These are phyloP conservation scores for Hygrophoropsis aurantiaca DNA, from an alignment of 768 basidiomycete genomes.

Conservation along the genomic window DNA sequence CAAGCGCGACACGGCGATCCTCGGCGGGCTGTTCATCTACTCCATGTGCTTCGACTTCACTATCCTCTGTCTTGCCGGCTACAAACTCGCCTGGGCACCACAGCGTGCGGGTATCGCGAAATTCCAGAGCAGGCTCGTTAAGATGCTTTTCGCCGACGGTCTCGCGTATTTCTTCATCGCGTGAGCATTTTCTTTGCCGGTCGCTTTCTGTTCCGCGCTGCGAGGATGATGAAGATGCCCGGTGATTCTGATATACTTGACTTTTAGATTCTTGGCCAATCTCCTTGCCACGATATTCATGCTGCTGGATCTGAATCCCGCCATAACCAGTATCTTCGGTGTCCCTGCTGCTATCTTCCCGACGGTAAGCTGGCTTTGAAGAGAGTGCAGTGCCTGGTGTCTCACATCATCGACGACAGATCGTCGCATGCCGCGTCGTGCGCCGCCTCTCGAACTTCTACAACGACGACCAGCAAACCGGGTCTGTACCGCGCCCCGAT, in stretches of 20 bases:
- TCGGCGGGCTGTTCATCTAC: background rate
- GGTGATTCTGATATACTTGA: background rate
- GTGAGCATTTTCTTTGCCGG: slow-evolving; percentile 19
- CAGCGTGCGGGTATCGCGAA: too few relatives aligned
- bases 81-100: background rate
- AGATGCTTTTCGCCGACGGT: slow-evolving; percentile 1
- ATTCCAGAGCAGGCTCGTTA: background rate
- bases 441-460: slow-evolving; percentile 50
- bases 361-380: background rate
- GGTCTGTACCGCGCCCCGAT: too few relatives aligned
- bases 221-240: too few relatives aligned
- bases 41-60: slow-evolving; percentile 2
- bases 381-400: background rate
- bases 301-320: slow-evolving; percentile 1
- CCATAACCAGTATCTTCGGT: slow-evolving; percentile 16
- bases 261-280: slow-evolving; percentile 2
- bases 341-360: background rate
- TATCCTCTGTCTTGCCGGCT: background rate
- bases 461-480: too few relatives aligned
- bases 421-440: slow-evolving; percentile 52
- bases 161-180: background rate
- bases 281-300: slow-evolving; percentile 1
- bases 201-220: slow-evolving; percentile 12
- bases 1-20: background rate
- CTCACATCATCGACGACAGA: slow-evolving; percentile 31